These are phyloP conservation scores for Backusella australiensis DNA, from an alignment of 192 early-diverging fungal species.

Conservation along the genomic window DNA sequence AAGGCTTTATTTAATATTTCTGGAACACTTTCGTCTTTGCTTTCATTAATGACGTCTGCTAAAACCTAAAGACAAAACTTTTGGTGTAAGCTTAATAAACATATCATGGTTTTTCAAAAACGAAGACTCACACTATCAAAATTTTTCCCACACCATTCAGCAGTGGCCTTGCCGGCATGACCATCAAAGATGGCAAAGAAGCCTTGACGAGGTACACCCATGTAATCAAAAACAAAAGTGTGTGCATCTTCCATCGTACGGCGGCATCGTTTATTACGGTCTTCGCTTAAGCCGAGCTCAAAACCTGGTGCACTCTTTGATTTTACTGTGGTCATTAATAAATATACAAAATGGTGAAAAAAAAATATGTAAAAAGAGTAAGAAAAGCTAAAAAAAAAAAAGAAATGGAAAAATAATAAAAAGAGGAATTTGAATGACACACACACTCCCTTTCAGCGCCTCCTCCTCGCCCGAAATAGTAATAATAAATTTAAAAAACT, in stretches of 20 bases:
- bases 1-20: conserved; percentile 84
- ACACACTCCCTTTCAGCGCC: neutral
- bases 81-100: neutral
- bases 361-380: neutral
- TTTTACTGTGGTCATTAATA: neutral
- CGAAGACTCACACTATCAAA: conserved; percentile 65
- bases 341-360: neutral
- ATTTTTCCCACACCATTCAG: conserved; percentile 93
- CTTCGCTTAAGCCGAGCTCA: conserved; percentile 72
- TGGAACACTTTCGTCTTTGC: conserved; percentile 61
- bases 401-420: neutral
- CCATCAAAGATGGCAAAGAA: conserved; percentile 98
- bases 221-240: conserved; percentile 80
- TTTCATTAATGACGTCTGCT: conserved; percentile 53
- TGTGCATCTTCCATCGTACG: conserved; percentile 99
- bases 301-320: conserved; percentile 42
- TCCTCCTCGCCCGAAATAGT: neutral
- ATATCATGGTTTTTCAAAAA: neutral
- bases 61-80: conserved; percentile 55
- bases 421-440: neutral
- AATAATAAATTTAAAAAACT: neutral
- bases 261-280: conserved; percentile 87
- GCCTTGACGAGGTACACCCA: conserved; percentile 72
- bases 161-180: conserved; percentile 92
- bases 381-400: conserved; percentile 14